Conservation (phyloP, 257 asterid genomes). For the Misopates orontium region DNA sequence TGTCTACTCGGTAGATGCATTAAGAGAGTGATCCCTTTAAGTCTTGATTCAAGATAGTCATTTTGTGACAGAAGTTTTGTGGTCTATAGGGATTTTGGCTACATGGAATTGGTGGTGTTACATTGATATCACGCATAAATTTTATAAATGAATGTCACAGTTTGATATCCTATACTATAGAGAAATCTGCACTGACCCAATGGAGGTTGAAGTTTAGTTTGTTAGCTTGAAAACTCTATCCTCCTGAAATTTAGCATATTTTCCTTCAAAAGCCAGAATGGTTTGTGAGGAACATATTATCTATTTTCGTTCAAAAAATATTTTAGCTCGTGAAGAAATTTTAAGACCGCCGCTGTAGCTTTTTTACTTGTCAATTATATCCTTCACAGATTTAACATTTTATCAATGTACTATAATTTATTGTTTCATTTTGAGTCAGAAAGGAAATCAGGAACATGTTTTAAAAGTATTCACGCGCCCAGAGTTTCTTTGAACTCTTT, state of each 20-base stretch:
- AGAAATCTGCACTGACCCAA: slow-evolving; percentile 1
- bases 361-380: neutral
- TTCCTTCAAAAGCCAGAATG: neutral
- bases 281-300: too few relatives aligned
- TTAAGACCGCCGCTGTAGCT: neutral
- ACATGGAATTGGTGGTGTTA: too few relatives aligned
- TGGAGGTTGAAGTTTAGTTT: too few relatives aligned
- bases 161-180: neutral
- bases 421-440: neutral
- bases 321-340: too few relatives aligned
- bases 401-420: too few relatives aligned
- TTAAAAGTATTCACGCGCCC: too few relatives aligned
- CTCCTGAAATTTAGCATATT: neutral
- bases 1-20: neutral
- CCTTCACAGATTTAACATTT: neutral
- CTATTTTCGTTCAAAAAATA: too few relatives aligned
- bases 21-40: neutral
- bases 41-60: neutral
- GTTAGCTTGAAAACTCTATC: too few relatives aligned
- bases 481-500: neutral
- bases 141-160: neutral
- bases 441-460: neutral
- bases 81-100: too few relatives aligned
- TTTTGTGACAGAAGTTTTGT: neutral
- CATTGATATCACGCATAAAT: too few relatives aligned